Evolutionary conservation across 352 stramenopile genomes (phyloP), one percentile per base, ranked within the genome.

Genomic region (Phytophthora agathidicida): DNA sequence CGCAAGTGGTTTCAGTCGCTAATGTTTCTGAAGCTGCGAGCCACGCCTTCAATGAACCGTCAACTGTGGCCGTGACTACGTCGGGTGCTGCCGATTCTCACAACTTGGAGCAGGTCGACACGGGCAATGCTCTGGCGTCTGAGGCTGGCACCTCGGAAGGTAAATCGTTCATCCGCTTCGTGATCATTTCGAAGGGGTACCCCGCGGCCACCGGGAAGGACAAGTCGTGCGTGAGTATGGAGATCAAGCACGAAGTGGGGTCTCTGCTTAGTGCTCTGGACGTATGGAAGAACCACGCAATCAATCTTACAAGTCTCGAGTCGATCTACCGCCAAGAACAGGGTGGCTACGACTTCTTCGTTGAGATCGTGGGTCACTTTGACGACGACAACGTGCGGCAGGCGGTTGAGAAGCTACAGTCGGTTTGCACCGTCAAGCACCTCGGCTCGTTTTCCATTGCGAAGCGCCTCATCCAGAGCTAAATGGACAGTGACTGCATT

Each of bases 231-330:
- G 60, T 94, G 42, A 89, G 86, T 37, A 92, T 95, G 83, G 76
- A 79, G 48, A 86, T 96, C 42, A 89, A 86, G 68, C 86, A 96
- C 71, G 71, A 95, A 69, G 86, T 94, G n/a, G 88, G 88, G 24
- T 94, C 86, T 32, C 60, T 96, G 28, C 60, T 96, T 11, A 83
- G 55, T 32, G 82, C 86, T 5, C 63, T 96, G 7, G 76, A 92
- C 47, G 82, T 94, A 20, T 94, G 87, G 80, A 94, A 96, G 66
- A 58, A 61, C 8, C 81, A 93, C 46, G 64, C 58, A 17, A 81
- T 96, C 52, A 96, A 95, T 51, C 64, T 96, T 42, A 91, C 77
- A 44, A 87, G 84, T 33, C 74, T 96, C 30, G 88, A 96, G 63
- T 94, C 83, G n/a, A 92, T 96, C 39, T 92, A 92, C 44, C 83